These are phyloP conservation scores for Phoma sp. DNA, from an alignment of 2,329 filamentous ascomycete species.

Conservation along the genomic window DNA sequence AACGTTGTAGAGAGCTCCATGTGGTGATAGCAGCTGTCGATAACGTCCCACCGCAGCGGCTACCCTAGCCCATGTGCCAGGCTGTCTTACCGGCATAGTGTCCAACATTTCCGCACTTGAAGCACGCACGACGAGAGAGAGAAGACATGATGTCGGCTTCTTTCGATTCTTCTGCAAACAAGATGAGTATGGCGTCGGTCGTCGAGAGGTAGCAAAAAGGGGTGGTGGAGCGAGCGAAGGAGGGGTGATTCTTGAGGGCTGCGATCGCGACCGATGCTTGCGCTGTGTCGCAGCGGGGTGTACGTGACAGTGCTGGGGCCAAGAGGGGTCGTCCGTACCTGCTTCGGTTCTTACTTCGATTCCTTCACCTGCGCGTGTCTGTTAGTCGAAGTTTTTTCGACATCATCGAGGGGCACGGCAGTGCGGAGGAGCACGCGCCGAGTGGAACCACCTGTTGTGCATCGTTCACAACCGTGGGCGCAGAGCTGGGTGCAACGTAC, in stretches of 20 bases:
- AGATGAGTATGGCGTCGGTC: constrained; percentile 27
- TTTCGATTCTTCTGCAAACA: constrained; percentile 34
- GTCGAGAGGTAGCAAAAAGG: constrained; percentile 23
- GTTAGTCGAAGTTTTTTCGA: constrained; percentile 43
- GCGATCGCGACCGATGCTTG: constrained; percentile 29
- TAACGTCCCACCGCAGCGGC: constrained; percentile 29
- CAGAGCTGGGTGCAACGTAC: constrained; percentile 32
- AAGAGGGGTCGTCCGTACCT: constrained; percentile 32
- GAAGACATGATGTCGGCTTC: constrained; percentile 56
- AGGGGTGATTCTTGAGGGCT: constrained; percentile 25
- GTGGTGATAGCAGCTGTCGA: constrained; percentile 21
- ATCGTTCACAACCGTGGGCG: not conserved
- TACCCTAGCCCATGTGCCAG: constrained; percentile 20
- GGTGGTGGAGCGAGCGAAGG: constrained; percentile 18
- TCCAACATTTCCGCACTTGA: constrained; percentile 60
- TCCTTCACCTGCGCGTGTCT: constrained; percentile 41
- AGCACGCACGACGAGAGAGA: constrained; percentile 60
- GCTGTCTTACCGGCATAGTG: constrained; percentile 57
- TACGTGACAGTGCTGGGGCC: not conserved
- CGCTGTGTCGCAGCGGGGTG: constrained; percentile 15
- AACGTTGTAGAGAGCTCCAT: constrained; percentile 12
- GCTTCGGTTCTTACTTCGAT: constrained; percentile 34
- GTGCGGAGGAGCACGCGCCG: constrained; percentile 31
- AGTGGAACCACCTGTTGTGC: constrained; percentile 17
- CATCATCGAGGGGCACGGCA: constrained; percentile 33